phyloP scores from a whole-genome alignment of 257 asterid species.

The Verbascum thapsus region DNA sequence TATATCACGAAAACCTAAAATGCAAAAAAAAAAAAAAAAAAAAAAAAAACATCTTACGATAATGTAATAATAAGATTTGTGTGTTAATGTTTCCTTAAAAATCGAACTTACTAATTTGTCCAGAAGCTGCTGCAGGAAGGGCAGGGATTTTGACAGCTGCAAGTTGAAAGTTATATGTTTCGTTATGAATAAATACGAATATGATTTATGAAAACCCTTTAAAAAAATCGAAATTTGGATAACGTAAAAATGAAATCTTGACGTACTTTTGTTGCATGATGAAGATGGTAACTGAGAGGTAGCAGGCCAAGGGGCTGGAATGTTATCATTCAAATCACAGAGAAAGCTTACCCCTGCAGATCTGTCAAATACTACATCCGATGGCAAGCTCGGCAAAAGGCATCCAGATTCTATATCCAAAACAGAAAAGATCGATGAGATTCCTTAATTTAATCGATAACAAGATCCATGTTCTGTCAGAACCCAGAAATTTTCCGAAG shows the following conservation, averaged over 20 bases:
- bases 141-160: constrained; percentile 93
- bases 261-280: constrained; percentile 86
- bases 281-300: constrained; percentile 62
- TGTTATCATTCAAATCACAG: constrained; percentile 93
- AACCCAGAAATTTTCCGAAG: background rate
- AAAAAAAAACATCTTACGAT: constrained; percentile 22
- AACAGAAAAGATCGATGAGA: constrained; percentile 30
- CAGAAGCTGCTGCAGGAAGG: constrained; percentile 98
- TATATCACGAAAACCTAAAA: constrained; percentile 42
- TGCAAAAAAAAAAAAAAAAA: no score
- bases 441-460: background rate
- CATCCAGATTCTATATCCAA: constrained; percentile 73
- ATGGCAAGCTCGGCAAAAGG: constrained; percentile 93
- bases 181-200: constrained; percentile 16
- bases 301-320: constrained; percentile 99
- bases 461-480: background rate
- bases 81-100: background rate
- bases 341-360: constrained; percentile 78
- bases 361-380: constrained; percentile 78
- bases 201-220: constrained; percentile 7
- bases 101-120: constrained; percentile 67
- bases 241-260: background rate
- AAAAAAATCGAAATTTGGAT: no score
- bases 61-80: no score
- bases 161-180: constrained; percentile 11